Conservation (phyloP, 345 rosid genomes). For the Moringa oleifera region DNA sequence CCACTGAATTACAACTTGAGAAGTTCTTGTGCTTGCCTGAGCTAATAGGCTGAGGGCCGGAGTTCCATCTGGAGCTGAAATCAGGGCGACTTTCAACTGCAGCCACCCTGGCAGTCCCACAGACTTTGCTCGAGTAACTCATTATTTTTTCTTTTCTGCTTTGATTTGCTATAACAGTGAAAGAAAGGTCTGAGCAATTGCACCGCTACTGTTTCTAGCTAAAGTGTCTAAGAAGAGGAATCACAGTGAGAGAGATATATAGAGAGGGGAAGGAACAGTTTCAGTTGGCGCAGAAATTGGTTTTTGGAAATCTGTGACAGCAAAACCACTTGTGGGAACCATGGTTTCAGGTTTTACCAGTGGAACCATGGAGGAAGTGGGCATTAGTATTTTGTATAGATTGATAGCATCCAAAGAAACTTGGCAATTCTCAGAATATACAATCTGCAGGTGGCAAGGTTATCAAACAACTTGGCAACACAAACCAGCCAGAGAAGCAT, state of each 20-base stretch:
- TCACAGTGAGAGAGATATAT: not conserved
- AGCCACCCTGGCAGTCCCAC: conserved; percentile 20
- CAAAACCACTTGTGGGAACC: conserved; percentile 21
- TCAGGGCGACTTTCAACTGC: conserved; percentile 15
- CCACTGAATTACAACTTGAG: not conserved
- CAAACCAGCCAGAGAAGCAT: too few relatives aligned
- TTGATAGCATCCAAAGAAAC: not conserved
- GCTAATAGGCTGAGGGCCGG: not conserved
- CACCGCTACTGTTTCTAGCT: not conserved
- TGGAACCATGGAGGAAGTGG: too few relatives aligned
- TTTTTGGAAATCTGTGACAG: not conserved
- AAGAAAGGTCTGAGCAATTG: not conserved
- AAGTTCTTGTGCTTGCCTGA: not conserved
- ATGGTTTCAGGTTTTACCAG: conserved; percentile 16
- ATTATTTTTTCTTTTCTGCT: not conserved
- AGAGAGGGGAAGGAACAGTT: conserved; percentile 2
- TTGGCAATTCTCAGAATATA: not conserved
- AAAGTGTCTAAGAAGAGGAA: not conserved
- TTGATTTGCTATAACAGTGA: not conserved
- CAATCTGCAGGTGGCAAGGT: not conserved
- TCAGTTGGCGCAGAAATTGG: conserved; percentile 11
- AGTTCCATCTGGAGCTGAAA: conserved; percentile 15
- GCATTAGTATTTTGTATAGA: too few relatives aligned
- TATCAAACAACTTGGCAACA: not conserved
- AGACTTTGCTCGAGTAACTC: conserved; percentile 19